Base-by-base conservation (phyloP, 352 stramenopile genomes). In the Phytophthora capsici region DNA sequence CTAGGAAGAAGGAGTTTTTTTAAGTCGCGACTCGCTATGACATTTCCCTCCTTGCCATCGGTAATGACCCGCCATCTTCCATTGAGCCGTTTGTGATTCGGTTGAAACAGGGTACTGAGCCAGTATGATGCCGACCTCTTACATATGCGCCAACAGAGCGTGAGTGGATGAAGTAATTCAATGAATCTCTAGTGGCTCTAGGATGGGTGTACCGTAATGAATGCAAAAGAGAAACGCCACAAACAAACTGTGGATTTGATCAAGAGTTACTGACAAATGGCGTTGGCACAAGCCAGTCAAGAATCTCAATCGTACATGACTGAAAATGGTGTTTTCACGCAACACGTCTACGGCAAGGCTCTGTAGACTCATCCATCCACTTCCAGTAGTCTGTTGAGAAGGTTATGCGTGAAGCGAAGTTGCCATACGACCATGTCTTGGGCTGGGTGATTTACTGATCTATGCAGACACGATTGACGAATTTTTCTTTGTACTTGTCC, bases 171-270 rank as follows among this genome's bases (percentile, higher is more conserved):
- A 49, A 19, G 22, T 5, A 19, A 2, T 32, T 49, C 25, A 49
- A 49, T n/a, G 43, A 34, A 25, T 34, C 13, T 6, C 22, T 49
- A 4, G 43, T 49, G 2, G 20, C 32, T 6, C 43, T 28, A 3
- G 22, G 22, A 0, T 49, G 43, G 43, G 23, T 49, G 25, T 30
- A 49, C 10, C 41, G 41, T 9, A 32, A 48, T 17, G 20, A 48
- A 51, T 20, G 14, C 13, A 0, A 51, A 51, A 36, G 16, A 4
- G 3, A 51, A 51, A 20, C 12, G 8, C 2, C 44, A 51, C 25
- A 51, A 51, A 22, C 44, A 51, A 13, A 51, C 44, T 20, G 44
- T 51, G 25, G 44, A 51, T 36, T 51, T 51, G 6, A 20, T 37
- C 4, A 51, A 57, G 47, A 47, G 7, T 19, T 26, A 49, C 4